Evolutionary conservation across 2,329 filamentous ascomycete species (phyloP), one percentile per base, ranked within the genome.

Genomic region (Phaeosphaeriaceae sp.): DNA sequence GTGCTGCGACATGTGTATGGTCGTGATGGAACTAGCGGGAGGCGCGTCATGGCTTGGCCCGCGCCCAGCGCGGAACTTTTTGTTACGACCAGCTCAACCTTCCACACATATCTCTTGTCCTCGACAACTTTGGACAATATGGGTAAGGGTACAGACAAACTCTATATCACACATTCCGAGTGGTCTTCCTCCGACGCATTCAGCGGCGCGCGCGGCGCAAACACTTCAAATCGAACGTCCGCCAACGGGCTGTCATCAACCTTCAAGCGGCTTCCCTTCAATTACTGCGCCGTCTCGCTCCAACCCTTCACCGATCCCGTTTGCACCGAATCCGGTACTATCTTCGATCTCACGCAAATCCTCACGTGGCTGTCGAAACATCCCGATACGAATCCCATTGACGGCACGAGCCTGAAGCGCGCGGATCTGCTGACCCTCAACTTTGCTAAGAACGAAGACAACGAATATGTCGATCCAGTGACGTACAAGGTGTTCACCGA

Each of bases 401-500:
- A 91, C 62, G 95, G 94, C 60, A 82, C 89, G 61, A 89, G 91
- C 0, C 82, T 99, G 48, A 89, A 90, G 63, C 88, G 88, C 67
- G 87, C 89, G 56, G 94, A 98, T 68, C 83, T 99, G 50, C 92
- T 98, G 74, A 92, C 93, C 72, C 86, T 99, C 63, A 90, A 93
- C 74, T 97, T 98, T 78, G 86, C 91, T 59, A 93, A 94, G 76
- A 99, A 98, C 77, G 91, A 93, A 53, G 90, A 93, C 60, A 91
- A 88, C 53, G 95, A 98, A 69, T 91, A 95, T 71, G 92, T 98
- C 62, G 95, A 99, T 71, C 96, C 95, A 0, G 94, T 99, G 48
- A 97, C 93, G 0, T 98, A 91, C 84, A 99, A 99, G 78, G 91
- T 96, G 44, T 92, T 99, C 72, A 99, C 95, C 48, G 93, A 99